Percentiles rank a stretch among this genome's conserved stretches.
phyloP scores from a whole-genome alignment of 306 rosid genomes.

The Ochetophila trinervis region DNA sequence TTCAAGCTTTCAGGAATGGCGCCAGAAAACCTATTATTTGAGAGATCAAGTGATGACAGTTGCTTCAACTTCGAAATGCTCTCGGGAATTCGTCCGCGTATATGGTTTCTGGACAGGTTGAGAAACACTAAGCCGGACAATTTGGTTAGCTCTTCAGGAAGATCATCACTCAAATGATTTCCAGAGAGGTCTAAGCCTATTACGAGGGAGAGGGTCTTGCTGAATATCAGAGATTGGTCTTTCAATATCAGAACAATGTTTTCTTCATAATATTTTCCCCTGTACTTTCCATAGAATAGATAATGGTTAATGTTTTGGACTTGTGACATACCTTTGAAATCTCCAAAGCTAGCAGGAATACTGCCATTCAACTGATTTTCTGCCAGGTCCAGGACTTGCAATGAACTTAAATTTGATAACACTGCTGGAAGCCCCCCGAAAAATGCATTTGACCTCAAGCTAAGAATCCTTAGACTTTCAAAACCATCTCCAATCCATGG shows the following conservation, averaged over 20 bases:
- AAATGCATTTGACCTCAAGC: constrained; percentile 32
- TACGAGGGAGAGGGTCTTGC: constrained; percentile 37
- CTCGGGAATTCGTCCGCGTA: constrained; percentile 28
- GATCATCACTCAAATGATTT: constrained; percentile 29
- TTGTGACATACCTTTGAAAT: constrained; percentile 16
- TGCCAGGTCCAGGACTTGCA: constrained; percentile 22
- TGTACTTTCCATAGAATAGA: constrained; percentile 11
- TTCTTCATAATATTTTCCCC: constrained; percentile 7
- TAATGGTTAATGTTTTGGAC: background rate
- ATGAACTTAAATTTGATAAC: constrained; percentile 22
- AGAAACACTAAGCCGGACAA: constrained; percentile 29
- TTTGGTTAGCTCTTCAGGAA: constrained; percentile 32
- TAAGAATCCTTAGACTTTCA: constrained; percentile 4
- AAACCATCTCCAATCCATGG: constrained; percentile 26
- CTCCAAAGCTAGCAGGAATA: constrained; percentile 19
- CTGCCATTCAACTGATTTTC: constrained; percentile 8
- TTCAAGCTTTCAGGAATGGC: constrained; percentile 32
- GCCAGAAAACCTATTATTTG: constrained; percentile 29
- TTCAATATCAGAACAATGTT: constrained; percentile 13
- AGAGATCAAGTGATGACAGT: constrained; percentile 41
- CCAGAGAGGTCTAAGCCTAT: constrained; percentile 39
- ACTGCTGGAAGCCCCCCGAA: constrained; percentile 5
- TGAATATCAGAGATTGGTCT: constrained; percentile 11
- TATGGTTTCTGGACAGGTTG: constrained; percentile 35
- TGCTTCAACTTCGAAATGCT: constrained; percentile 29